Evolutionary conservation across 208 protist genomes (phyloP).

Genomic region (Tritrichomonas foetus): DNA sequence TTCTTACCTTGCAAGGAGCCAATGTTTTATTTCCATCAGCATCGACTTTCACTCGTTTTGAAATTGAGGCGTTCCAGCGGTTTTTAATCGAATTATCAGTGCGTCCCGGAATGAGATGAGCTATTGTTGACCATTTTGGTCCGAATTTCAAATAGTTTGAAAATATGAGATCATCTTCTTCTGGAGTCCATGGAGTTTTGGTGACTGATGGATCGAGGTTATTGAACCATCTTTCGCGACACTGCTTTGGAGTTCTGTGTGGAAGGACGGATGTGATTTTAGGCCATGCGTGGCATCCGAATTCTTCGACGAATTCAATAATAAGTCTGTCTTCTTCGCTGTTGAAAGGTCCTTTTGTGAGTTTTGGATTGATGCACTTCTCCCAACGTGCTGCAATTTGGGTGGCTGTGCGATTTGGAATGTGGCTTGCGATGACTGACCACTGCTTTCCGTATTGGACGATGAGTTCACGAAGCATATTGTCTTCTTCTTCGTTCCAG

Average conservation of each 20-base stretch:
- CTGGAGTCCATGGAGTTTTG: neutral
- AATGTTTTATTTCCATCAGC: neutral
- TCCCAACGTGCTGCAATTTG: neutral
- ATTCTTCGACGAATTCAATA: neutral
- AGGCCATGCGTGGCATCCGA: neutral
- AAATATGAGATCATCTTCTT: neutral
- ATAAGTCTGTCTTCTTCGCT: neutral
- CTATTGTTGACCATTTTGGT: slow-evolving; percentile 15
- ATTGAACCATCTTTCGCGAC: slow-evolving; percentile 17
- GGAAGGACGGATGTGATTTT: neutral
- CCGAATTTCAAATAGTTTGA: neutral
- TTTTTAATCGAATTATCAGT: slow-evolving; percentile 11
- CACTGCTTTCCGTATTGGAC: neutral
- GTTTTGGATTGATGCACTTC: neutral
- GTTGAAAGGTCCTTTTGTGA: neutral
- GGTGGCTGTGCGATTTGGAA: neutral
- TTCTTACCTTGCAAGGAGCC: too few species aligned
- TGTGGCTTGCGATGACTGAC: neutral
- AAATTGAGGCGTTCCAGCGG: neutral
- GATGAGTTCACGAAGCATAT: neutral
- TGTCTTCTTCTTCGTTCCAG: neutral
- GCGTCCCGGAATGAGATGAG: neutral
- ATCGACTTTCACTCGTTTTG: neutral
- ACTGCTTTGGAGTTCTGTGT: neutral
- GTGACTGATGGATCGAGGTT: neutral